A percentile compares a stretch with the other conserved stretches of the same genome.
These are phyloP conservation scores for Ganoderma sp. DNA, from an alignment of 1,284 basidiomycete genomes.

Conservation along the genomic window DNA sequence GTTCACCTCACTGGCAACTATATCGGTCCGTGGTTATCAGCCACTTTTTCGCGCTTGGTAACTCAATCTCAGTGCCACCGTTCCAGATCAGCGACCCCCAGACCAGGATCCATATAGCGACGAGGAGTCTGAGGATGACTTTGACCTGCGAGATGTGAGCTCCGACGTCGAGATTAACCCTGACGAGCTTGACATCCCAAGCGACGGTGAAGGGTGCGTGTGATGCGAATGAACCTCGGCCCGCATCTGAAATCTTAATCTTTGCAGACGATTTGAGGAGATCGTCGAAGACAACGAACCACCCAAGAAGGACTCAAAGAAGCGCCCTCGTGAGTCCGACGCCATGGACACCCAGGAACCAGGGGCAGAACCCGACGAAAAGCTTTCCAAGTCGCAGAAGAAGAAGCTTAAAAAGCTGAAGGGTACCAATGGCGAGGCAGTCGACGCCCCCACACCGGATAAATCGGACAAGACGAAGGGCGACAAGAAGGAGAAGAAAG, in stretches of 20 bases:
- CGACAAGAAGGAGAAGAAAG: conserved; percentile 48
- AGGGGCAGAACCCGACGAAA: conserved; percentile 38
- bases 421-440: conserved; percentile 62
- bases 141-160: conserved; percentile 72
- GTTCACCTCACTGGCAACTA: conserved; percentile 93
- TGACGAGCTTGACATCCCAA: conserved; percentile 57
- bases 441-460: conserved; percentile 46
- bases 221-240: conserved; percentile 2
- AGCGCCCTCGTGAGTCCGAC: conserved; percentile 68
- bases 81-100: conserved; percentile 54
- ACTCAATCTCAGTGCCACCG: neutral
- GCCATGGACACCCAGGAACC: conserved; percentile 47
- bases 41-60: conserved; percentile 17
- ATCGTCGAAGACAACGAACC: conserved; percentile 44
- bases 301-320: conserved; percentile 45
- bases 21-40: conserved; percentile 58
- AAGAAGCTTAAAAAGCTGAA: conserved; percentile 83
- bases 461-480: conserved; percentile 41
- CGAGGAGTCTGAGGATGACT: conserved; percentile 55
- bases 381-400: conserved; percentile 59
- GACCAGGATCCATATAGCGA: conserved; percentile 58
- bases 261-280: conserved; percentile 66
- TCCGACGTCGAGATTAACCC: conserved; percentile 77
- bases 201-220: conserved; percentile 60
- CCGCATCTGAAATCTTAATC: neutral